These are phyloP conservation scores for Neobulgaria alba DNA, from an alignment of 2,329 filamentous ascomycete genomes.

Conservation along the genomic window DNA sequence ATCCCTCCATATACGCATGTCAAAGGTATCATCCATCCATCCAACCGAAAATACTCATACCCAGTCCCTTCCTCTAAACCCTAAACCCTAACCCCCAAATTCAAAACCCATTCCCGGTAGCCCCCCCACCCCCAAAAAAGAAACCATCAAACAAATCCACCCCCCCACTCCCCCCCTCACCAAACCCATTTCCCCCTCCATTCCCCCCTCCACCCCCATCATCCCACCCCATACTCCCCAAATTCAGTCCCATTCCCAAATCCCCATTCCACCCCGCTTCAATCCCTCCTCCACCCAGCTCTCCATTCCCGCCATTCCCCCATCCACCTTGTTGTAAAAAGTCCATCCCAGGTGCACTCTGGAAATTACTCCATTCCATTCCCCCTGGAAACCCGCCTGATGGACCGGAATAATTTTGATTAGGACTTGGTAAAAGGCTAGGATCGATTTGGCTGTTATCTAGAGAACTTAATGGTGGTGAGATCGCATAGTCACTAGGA, in stretches of 20 bases:
- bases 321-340: slow-evolving; percentile 16
- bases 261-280: slow-evolving; percentile 7
- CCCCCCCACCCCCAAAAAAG: slow-evolving; percentile 38
- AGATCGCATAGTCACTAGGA: slow-evolving; percentile 20
- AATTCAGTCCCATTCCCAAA: slow-evolving; percentile 12
- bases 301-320: slow-evolving; percentile 3
- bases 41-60: no score
- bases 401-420: slow-evolving; percentile 2
- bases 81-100: no score
- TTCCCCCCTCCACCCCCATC: slow-evolving; percentile 16
- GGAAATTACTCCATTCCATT: slow-evolving; percentile 16
- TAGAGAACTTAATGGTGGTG: slow-evolving; percentile 19
- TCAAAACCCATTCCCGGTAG: background rate
- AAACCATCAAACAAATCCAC: slow-evolving; percentile 39
- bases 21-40: no score
- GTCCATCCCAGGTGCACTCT: slow-evolving; percentile 22
- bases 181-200: slow-evolving; percentile 41
- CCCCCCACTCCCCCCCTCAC: slow-evolving; percentile 36
- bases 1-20: no score
- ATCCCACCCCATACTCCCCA: slow-evolving; percentile 9
- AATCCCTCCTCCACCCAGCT: slow-evolving; percentile 10
- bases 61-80: no score
- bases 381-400: slow-evolving; percentile 3
- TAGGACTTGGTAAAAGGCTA: slow-evolving; percentile 20
- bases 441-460: slow-evolving; percentile 25